Evolutionary conservation across 495 filamentous ascomycete genomes (phyloP).

Genomic region (Annulohypoxylon maeteangense): DNA sequence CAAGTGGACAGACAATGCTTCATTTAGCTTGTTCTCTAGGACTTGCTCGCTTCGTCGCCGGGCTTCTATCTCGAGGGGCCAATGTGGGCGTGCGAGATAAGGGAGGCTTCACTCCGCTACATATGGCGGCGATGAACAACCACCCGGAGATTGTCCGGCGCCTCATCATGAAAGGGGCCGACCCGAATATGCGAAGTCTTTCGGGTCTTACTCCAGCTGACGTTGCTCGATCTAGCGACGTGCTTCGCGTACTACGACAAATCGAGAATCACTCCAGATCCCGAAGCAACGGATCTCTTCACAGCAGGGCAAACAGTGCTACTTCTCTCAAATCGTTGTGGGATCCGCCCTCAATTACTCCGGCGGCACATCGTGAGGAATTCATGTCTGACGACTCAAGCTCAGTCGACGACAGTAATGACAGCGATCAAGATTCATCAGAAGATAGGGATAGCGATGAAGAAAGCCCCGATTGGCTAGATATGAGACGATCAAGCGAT

Average conservation of each 20-base stretch:
- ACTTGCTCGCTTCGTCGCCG: constrained; percentile 80
- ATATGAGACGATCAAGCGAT: constrained; percentile 52
- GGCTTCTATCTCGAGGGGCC: constrained; percentile 81
- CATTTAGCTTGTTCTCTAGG: constrained; percentile 83
- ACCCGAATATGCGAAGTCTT: constrained; percentile 74
- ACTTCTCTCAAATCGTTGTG: constrained; percentile 72
- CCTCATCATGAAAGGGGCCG: constrained; percentile 77
- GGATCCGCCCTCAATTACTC: constrained; percentile 61
- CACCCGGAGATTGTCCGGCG: constrained; percentile 79
- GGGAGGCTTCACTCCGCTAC: constrained; percentile 84
- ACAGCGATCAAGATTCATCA: constrained; percentile 54
- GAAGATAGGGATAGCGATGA: constrained; percentile 48
- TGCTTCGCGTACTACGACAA: constrained; percentile 60
- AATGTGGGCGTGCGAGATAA: constrained; percentile 79
- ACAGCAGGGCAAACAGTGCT: constrained; percentile 73
- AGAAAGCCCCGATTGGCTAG: constrained; percentile 50
- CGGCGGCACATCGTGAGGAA: constrained; percentile 45
- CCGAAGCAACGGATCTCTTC: constrained; percentile 56
- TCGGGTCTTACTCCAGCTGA: constrained; percentile 78
- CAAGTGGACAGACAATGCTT: constrained; percentile 81
- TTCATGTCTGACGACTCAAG: constrained; percentile 49
- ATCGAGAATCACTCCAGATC: constrained; percentile 69
- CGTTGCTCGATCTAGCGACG: constrained; percentile 72
- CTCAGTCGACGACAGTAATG: constrained; percentile 52
- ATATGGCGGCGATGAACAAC: constrained; percentile 81